phyloP scores from a whole-genome alignment of 805 yeast genomes.

The Saccharomycopsis sp. region DNA sequence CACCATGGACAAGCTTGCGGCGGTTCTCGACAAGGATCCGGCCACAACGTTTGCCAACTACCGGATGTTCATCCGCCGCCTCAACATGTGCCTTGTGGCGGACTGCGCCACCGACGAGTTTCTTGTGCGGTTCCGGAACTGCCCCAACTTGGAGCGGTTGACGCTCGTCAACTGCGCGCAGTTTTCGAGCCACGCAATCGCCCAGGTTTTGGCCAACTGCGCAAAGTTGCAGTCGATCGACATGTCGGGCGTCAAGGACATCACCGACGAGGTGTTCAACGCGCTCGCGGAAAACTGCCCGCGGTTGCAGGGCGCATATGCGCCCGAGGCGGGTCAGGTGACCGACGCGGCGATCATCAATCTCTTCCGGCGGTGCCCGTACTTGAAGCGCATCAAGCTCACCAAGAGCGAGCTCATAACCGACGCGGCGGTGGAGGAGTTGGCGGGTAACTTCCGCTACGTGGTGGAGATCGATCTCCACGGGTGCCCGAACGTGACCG shows the following conservation, averaged over 20 bases:
- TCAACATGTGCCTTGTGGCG: slow-evolving; percentile 73
- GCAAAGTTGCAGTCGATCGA: slow-evolving; percentile 76
- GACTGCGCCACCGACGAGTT: slow-evolving; percentile 58
- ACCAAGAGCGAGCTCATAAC: slow-evolving; percentile 63
- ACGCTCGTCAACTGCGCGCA: slow-evolving; percentile 76
- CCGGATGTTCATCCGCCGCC: slow-evolving; percentile 62
- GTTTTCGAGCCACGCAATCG: slow-evolving; percentile 54
- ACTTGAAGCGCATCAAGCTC: slow-evolving; percentile 75
- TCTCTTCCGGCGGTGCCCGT: slow-evolving; percentile 57
- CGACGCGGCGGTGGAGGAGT: slow-evolving; percentile 51
- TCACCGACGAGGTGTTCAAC: slow-evolving; percentile 62
- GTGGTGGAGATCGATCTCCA: slow-evolving; percentile 88
- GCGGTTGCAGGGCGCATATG: slow-evolving; percentile 81
- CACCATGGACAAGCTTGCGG: slow-evolving; percentile 46
- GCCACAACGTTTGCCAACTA: slow-evolving; percentile 56
- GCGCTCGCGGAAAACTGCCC: slow-evolving; percentile 67
- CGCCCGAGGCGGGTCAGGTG: slow-evolving; percentile 74
- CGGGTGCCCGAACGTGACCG: slow-evolving; percentile 67
- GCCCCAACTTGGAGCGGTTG: slow-evolving; percentile 74
- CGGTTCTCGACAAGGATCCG: slow-evolving; percentile 46
- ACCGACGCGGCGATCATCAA: slow-evolving; percentile 55
- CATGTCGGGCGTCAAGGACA: slow-evolving; percentile 66
- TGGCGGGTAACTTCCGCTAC: slow-evolving; percentile 67
- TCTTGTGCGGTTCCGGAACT: slow-evolving; percentile 54
- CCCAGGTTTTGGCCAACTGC: slow-evolving; percentile 57